Evolutionary conservation across 306 rosid species (phyloP).

Genomic region (Glycine soja): DNA sequence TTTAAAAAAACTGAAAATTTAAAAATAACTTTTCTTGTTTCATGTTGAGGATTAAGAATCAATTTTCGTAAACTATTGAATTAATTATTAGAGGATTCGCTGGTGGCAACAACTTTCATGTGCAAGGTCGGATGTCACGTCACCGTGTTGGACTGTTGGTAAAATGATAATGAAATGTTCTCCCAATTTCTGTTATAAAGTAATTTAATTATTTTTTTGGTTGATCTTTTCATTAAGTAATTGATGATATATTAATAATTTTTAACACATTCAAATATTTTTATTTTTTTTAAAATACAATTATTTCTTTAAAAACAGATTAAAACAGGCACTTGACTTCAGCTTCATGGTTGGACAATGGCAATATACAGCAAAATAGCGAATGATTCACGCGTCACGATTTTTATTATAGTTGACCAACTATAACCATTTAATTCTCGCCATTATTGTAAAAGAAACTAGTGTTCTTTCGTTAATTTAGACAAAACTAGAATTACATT

Average conservation of each 20-base stretch:
- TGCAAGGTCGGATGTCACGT: constrained; percentile 17
- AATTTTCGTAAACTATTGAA: not conserved
- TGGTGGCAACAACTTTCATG: constrained; percentile 21
- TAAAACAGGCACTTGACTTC: not conserved
- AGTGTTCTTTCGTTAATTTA: no score
- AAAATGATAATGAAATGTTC: not conserved
- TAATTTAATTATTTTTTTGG: not conserved
- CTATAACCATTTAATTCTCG: not conserved
- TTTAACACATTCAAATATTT: not conserved
- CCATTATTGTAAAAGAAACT: not conserved
- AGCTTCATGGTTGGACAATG: not conserved
- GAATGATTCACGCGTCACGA: not conserved
- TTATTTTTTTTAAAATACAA: not conserved
- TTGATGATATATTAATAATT: not conserved
- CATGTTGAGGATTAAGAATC: not conserved
- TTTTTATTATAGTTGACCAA: not conserved
- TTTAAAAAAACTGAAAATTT: not conserved
- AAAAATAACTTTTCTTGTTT: not conserved
- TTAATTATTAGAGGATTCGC: constrained; percentile 4
- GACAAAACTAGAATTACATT: no score
- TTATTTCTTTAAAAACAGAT: not conserved
- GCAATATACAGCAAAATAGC: not conserved
- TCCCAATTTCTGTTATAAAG: not conserved
- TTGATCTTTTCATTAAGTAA: not conserved
- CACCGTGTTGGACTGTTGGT: not conserved